These are phyloP conservation scores for Candida pini DNA, from an alignment of 805 yeast genomes.

Conservation along the genomic window DNA sequence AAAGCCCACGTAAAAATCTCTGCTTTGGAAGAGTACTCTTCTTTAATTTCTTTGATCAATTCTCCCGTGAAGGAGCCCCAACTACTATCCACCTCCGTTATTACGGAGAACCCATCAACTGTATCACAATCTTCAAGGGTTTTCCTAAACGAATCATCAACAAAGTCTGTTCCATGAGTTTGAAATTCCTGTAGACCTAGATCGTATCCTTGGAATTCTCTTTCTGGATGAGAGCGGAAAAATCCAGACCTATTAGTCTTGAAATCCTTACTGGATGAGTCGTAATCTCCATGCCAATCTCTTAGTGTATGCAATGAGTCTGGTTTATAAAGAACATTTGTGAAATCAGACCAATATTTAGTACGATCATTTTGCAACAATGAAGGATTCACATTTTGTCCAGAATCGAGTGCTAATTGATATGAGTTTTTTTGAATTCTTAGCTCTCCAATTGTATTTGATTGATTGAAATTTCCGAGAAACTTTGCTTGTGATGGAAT, in stretches of 20 bases:
- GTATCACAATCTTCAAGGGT: constrained; percentile 72
- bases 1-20: constrained; percentile 43
- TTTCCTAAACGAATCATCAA: constrained; percentile 55
- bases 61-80: constrained; percentile 77
- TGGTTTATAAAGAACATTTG: constrained; percentile 63
- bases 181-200: constrained; percentile 61
- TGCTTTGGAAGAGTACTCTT: constrained; percentile 59
- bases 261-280: constrained; percentile 4
- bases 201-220: constrained; percentile 41
- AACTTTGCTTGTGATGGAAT: background rate
- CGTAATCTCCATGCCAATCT: constrained; percentile 54
- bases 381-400: constrained; percentile 23
- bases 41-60: constrained; percentile 50
- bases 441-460: constrained; percentile 29
- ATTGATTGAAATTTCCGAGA: constrained; percentile 15
- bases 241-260: constrained; percentile 9
- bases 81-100: constrained; percentile 67
- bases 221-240: constrained; percentile 20
- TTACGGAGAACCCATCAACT: constrained; percentile 62
- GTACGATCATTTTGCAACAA: constrained; percentile 33
- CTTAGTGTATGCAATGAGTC: constrained; percentile 45
- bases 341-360: constrained; percentile 76
- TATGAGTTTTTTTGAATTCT: constrained; percentile 47
- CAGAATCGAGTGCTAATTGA: constrained; percentile 57
- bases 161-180: constrained; percentile 37